Conservation (phyloP, 1,139 yeast genomes). For the Scheffersomyces segobiensis region DNA sequence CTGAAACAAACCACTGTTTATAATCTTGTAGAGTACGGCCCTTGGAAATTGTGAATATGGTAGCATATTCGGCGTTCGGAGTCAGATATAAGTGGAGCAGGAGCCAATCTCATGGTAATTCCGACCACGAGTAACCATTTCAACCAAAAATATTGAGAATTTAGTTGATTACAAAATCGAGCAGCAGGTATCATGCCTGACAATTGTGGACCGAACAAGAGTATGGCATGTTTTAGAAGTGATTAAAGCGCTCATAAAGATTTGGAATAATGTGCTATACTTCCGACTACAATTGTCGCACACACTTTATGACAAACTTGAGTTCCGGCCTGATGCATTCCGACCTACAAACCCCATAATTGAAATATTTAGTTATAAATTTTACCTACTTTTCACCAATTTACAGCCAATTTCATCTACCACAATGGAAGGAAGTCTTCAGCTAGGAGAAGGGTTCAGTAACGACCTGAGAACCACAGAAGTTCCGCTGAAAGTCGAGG, state of each 20-base stretch:
- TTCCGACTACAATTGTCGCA: background rate
- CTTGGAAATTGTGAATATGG: background rate
- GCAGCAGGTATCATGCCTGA: background rate
- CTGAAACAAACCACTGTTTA: background rate
- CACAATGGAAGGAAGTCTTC: background rate
- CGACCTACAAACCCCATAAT: background rate
- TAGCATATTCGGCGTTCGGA: background rate
- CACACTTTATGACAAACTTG: background rate
- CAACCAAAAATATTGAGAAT: background rate
- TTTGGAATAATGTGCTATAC: background rate
- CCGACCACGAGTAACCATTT: background rate
- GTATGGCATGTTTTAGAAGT: background rate
- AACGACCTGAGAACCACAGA: background rate
- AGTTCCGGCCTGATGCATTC: background rate
- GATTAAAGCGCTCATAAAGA: background rate
- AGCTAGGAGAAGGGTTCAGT: background rate
- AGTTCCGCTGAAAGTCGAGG: conserved; percentile 11
- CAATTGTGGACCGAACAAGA: too few species aligned
- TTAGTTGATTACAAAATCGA: background rate
- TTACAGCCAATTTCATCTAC: background rate
- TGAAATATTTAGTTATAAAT: too few species aligned
- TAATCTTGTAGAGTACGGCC: background rate
- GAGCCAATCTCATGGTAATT: background rate
- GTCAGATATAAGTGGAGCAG: background rate
- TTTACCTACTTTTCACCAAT: background rate